Conservation (phyloP, 2,329 filamentous ascomycete species). For the Penicillium hesseltinei region DNA sequence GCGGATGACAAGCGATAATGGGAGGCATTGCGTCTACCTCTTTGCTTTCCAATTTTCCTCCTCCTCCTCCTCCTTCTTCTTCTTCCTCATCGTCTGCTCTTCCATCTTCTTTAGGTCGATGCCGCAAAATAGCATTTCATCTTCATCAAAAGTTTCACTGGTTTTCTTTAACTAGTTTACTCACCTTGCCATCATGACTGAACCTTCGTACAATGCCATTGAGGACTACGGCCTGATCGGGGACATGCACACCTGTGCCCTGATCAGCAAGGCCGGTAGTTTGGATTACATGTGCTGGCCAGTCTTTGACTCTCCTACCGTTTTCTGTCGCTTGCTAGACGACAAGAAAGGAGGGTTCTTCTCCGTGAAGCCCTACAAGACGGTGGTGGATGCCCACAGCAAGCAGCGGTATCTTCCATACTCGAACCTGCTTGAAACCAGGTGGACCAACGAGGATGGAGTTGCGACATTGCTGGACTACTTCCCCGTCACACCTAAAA, state of each 20-base stretch:
- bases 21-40: background rate
- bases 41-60: background rate
- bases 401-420: constrained; percentile 77
- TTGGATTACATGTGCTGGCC: constrained; percentile 81
- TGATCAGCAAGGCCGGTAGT: constrained; percentile 71
- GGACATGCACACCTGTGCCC: constrained; percentile 74
- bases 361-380: constrained; percentile 56
- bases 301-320: constrained; percentile 72
- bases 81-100: background rate
- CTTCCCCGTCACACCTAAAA: constrained; percentile 67
- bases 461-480: constrained; percentile 73
- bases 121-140: background rate
- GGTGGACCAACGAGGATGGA: constrained; percentile 74
- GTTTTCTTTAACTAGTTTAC: background rate
- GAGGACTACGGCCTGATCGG: constrained; percentile 79
- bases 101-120: background rate
- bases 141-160: background rate
- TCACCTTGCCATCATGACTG: constrained; percentile 12
- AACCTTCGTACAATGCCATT: constrained; percentile 45
- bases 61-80: background rate
- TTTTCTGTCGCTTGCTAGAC: constrained; percentile 73
- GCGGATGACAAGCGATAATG: background rate
- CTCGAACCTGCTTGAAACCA: constrained; percentile 71
- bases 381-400: constrained; percentile 55
- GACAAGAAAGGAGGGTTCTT: constrained; percentile 73